Evolutionary conservation across 345 rosid genomes (phyloP), one percentile per base, ranked within the genome.

Genomic region (rapeseed (Brassica napus)): DNA sequence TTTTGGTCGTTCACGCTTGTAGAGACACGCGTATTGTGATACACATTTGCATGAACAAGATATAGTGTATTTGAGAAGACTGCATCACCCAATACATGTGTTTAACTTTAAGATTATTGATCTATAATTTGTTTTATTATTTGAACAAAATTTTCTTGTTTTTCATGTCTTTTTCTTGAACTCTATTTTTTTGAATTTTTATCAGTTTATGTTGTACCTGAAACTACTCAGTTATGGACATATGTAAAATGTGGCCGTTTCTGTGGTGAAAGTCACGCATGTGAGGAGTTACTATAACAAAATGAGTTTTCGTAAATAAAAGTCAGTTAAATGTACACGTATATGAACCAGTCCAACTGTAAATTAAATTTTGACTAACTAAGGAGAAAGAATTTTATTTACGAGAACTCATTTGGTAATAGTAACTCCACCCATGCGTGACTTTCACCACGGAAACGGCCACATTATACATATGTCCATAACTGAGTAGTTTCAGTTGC

Each of bases 371-470:
- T 44, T 44, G 52, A 44, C 52, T 44, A 44, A 44, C 15, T 3
- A 44, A 11, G 52, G n/a, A 44, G 52, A 44, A 11, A 44, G 54
- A 12, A 47, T n/a, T 18, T 57, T 57, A 21, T 23, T 58, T 58
- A 21, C 30, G 14, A 58, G 14, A 9, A 58, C 5, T 21, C 30
- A 23, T 58, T 23, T 58, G 28, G 30, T 21, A 58, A n/a, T 52
- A 52, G 16, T 60, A 68, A 76, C 62, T 58, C 30, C 32, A 30
- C 74, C 44, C 52, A 31, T 69, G 75, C 52, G 52, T 76, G 35
- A 14, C 37, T 31, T 69, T 31, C 37, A 47, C 75, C 69, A 61
- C 55, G 62, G 6, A 77, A 62, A 49, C 71, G 57, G 6, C 75
- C 54, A 23, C 74, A 47, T 34, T 52, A 39, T 55, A 54, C 31